A percentile compares a stretch with the other conserved stretches of the same genome.
Conservation (phyloP, 208 protist species). For the Giardia muris region DNA sequence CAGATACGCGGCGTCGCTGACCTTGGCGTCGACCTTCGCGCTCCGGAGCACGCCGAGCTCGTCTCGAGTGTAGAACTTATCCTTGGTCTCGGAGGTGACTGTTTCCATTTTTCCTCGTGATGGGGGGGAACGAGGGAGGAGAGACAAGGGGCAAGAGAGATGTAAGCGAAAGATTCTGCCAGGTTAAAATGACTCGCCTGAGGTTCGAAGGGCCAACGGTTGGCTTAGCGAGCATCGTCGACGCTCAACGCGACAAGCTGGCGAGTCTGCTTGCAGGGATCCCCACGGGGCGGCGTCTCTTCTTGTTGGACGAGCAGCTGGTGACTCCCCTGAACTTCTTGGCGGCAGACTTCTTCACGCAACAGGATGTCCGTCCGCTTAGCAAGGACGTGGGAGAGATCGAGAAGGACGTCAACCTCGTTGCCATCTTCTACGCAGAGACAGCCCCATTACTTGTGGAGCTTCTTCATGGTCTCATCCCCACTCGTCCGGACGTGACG, state of each 20-base stretch:
- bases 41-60: background rate
- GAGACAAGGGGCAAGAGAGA: too few species aligned
- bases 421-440: background rate
- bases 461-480: background rate
- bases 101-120: background rate
- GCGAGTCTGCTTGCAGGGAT: background rate
- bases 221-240: background rate
- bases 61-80: background rate
- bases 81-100: background rate
- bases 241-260: background rate
- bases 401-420: background rate
- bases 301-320: background rate
- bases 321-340: background rate
- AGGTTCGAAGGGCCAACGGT: background rate
- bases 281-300: background rate
- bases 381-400: background rate
- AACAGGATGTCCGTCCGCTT: background rate
- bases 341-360: background rate
- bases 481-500: background rate
- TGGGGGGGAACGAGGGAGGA: too few species aligned
- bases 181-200: background rate
- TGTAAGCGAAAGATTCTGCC: too few species aligned
- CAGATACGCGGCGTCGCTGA: conserved; percentile 2
- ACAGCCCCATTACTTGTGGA: background rate
- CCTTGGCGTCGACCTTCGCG: background rate